Conservation (phyloP, 371 early-diverging fungal genomes). For the Syncephalastrum contaminatum region DNA sequence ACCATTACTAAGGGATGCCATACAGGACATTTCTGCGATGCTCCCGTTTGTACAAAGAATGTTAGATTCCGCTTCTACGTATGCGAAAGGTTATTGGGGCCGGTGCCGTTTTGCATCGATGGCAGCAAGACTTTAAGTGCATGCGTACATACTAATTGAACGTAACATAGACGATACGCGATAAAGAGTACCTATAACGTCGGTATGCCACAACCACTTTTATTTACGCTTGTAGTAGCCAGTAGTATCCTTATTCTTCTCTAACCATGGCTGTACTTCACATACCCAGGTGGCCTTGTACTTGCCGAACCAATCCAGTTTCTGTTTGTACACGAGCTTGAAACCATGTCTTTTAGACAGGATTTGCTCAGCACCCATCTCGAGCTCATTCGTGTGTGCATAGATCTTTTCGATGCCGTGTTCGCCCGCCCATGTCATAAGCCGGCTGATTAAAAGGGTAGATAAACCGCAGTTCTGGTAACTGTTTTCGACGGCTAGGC, state of each 20-base stretch:
- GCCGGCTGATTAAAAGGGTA: constrained; percentile 36
- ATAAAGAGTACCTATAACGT: too few relatives aligned
- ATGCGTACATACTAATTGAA: too few relatives aligned
- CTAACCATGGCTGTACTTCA: constrained; percentile 20
- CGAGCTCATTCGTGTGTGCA: constrained; percentile 33
- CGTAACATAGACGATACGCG: too few relatives aligned
- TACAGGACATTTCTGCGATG: too few relatives aligned
- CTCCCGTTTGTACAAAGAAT: too few relatives aligned
- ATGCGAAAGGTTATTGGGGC: too few relatives aligned
- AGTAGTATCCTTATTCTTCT: constrained; percentile 7
- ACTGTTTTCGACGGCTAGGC: constrained; percentile 30
- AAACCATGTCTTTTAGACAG: constrained; percentile 40
- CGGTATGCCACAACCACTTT: too few relatives aligned
- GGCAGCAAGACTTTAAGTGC: too few relatives aligned
- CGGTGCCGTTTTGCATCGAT: too few relatives aligned
- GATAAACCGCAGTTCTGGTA: constrained; percentile 44
- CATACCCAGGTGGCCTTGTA: constrained; percentile 15
- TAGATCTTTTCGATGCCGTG: constrained; percentile 35
- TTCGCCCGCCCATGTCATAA: constrained; percentile 37
- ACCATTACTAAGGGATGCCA: too few relatives aligned
- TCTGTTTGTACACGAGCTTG: constrained; percentile 22
- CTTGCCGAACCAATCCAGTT: constrained; percentile 30
- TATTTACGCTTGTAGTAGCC: constrained; percentile 6
- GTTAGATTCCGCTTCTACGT: too few relatives aligned
- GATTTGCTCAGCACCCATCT: constrained; percentile 38